A percentile compares a stretch with the other conserved stretches of the same genome.
These are phyloP conservation scores for Talaromyces funiculosus DNA, from an alignment of 2,329 filamentous ascomycete species.

Conservation along the genomic window DNA sequence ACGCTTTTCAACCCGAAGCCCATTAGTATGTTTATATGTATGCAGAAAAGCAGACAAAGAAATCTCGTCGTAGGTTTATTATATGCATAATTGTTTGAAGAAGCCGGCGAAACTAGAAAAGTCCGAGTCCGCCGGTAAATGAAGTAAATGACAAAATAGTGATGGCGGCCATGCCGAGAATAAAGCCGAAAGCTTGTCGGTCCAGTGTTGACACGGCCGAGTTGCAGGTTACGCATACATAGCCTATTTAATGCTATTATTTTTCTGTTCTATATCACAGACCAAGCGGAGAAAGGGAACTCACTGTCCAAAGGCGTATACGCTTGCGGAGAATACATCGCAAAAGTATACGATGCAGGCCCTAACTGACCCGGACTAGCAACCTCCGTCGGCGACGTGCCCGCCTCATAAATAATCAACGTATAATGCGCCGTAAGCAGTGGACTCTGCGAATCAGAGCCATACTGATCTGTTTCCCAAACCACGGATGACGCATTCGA, in stretches of 20 bases:
- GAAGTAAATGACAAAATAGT: conserved; percentile 55
- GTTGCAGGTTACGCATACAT: conserved; percentile 53
- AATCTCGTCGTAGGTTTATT: background rate
- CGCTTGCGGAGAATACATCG: conserved; percentile 55
- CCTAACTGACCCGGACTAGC: conserved; percentile 52
- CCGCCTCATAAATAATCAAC: conserved; percentile 57
- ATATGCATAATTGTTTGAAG: background rate
- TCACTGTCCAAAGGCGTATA: conserved; percentile 48
- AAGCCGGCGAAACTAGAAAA: conserved; percentile 9
- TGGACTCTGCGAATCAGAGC: conserved; percentile 44
- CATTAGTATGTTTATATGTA: conserved; percentile 10
- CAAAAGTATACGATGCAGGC: conserved; percentile 52
- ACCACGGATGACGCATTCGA: conserved; percentile 47
- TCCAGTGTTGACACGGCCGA: conserved; percentile 49
- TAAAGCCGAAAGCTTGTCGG: conserved; percentile 50
- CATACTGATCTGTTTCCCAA: conserved; percentile 57
- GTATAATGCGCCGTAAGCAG: conserved; percentile 59
- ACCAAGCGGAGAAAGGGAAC: conserved; percentile 16
- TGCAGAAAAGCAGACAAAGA: background rate
- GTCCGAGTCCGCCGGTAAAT: conserved; percentile 42
- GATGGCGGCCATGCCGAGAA: conserved; percentile 51
- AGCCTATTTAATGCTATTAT: conserved; percentile 25
- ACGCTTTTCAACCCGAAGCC: conserved; percentile 2
- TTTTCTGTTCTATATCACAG: background rate
- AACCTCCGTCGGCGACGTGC: conserved; percentile 47